phyloP scores from a whole-genome alignment of 257 asterid species.

The Echium plantagineum region DNA sequence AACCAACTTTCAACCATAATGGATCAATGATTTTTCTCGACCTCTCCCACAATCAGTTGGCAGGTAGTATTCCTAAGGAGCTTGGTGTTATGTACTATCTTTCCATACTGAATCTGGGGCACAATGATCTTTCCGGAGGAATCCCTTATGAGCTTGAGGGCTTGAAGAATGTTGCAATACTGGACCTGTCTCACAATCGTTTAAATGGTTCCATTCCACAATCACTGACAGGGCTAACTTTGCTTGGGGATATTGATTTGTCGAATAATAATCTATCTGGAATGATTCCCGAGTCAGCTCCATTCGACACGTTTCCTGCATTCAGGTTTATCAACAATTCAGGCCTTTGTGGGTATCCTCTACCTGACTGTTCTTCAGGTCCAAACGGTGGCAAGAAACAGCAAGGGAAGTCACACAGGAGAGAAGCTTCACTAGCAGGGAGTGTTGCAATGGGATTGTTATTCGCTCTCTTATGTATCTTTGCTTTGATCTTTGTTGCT shows the following conservation, averaged over 20 bases:
- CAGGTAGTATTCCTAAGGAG: constrained; percentile 77
- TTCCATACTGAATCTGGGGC: constrained; percentile 61
- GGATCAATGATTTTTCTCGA: constrained; percentile 94
- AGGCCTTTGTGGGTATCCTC: constrained; percentile 89
- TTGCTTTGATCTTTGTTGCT: constrained; percentile 57
- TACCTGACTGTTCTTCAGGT: constrained; percentile 34
- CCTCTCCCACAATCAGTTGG: constrained; percentile 60
- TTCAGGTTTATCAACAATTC: constrained; percentile 52
- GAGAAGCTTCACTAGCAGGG: constrained; percentile 67
- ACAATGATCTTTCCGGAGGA: constrained; percentile 64
- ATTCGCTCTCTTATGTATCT: constrained; percentile 68
- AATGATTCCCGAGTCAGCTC: constrained; percentile 64
- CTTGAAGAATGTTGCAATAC: constrained; percentile 66
- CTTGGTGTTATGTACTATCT: constrained; percentile 72
- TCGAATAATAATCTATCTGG: constrained; percentile 79
- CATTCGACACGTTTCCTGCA: constrained; percentile 71
- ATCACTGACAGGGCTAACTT: constrained; percentile 49
- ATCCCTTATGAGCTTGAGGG: constrained; percentile 70
- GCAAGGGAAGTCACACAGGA: constrained; percentile 41
- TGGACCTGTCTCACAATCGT: constrained; percentile 67
- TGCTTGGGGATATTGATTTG: constrained; percentile 61
- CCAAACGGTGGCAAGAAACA: constrained; percentile 16
- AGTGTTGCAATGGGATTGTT: constrained; percentile 77
- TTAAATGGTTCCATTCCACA: constrained; percentile 63
- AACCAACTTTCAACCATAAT: constrained; percentile 75